A percentile compares a stretch with the other conserved stretches of the same genome.
Conservation (phyloP, 1,139 yeast genomes). For the Candida glucosophila region DNA sequence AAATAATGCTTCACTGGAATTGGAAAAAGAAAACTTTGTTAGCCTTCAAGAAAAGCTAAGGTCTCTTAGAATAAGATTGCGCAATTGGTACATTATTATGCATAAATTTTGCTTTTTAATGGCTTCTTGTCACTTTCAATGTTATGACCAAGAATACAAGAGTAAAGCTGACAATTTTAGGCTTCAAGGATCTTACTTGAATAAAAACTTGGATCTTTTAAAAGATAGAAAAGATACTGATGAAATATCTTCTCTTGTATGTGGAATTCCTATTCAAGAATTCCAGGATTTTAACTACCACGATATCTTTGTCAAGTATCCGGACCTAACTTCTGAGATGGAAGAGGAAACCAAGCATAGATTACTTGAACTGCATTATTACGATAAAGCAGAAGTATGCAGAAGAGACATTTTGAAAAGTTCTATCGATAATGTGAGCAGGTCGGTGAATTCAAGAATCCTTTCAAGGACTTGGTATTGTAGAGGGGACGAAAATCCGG, state of each 20-base stretch:
- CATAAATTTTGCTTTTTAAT: slow-evolving; percentile 74
- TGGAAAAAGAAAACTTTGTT: slow-evolving; percentile 10
- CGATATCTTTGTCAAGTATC: slow-evolving; percentile 3
- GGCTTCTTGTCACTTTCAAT: slow-evolving; percentile 74
- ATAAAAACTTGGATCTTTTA: slow-evolving; percentile 3
- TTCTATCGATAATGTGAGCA: slow-evolving; percentile 28
- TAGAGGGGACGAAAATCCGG: slow-evolving; percentile 6
- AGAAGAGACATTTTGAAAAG: slow-evolving; percentile 45
- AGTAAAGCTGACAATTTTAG: slow-evolving; percentile 12
- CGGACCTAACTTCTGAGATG: neutral
- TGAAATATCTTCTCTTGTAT: slow-evolving; percentile 18
- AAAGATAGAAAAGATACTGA: slow-evolving; percentile 8
- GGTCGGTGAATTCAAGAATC: slow-evolving; percentile 17
- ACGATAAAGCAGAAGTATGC: slow-evolving; percentile 54
- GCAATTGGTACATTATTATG: slow-evolving; percentile 49
- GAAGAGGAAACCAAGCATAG: slow-evolving; percentile 4
- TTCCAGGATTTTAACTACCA: slow-evolving; percentile 6
- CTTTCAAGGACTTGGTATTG: slow-evolving; percentile 14
- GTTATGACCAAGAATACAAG: slow-evolving; percentile 37
- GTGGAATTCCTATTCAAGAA: slow-evolving; percentile 10
- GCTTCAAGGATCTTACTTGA: slow-evolving; percentile 3
- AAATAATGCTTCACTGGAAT: slow-evolving; percentile 5
- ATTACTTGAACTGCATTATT: slow-evolving; percentile 31
- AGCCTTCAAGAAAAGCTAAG: slow-evolving; percentile 18
- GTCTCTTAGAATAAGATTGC: slow-evolving; percentile 19